These are phyloP conservation scores for Tetradesmus obliquus DNA, from an alignment of 139 green algal genomes.

Conservation along the genomic window DNA sequence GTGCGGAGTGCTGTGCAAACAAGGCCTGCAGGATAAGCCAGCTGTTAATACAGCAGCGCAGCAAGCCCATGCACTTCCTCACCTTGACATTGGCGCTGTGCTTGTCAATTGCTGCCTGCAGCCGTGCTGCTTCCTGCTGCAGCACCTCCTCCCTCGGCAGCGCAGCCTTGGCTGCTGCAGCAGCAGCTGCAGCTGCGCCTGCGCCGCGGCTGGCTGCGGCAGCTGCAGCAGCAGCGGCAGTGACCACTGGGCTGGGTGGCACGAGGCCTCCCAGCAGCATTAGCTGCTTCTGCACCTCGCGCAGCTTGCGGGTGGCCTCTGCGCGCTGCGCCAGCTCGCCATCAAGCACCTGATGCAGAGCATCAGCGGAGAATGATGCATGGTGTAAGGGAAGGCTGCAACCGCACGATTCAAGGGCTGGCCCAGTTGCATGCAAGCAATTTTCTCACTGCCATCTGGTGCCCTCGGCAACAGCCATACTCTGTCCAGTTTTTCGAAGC, in stretches of 20 bases:
- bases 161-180: neutral
- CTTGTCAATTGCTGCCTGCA: constrained; percentile 58
- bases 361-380: neutral
- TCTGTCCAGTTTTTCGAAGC: too few species aligned
- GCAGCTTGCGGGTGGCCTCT: constrained; percentile 61
- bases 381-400: neutral
- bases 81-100: constrained; percentile 59
- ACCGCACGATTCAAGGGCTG: neutral
- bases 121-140: constrained; percentile 45
- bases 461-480: too few species aligned
- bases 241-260: constrained; percentile 57
- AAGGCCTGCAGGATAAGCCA: neutral
- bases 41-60: too few species aligned
- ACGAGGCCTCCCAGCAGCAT: constrained; percentile 60
- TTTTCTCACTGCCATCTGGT: too few species aligned
- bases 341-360: constrained; percentile 72
- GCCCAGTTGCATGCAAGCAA: neutral
- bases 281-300: constrained; percentile 76
- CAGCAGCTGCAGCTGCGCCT: constrained; percentile 11
- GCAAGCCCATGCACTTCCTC: neutral
- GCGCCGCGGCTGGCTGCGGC: neutral
- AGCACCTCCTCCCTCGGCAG: constrained; percentile 53
- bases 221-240: constrained; percentile 33
- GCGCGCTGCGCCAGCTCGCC: constrained; percentile 78
- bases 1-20: neutral